These are phyloP conservation scores for Kernera saxatilis DNA, from an alignment of 345 rosid species.

Conservation along the genomic window DNA sequence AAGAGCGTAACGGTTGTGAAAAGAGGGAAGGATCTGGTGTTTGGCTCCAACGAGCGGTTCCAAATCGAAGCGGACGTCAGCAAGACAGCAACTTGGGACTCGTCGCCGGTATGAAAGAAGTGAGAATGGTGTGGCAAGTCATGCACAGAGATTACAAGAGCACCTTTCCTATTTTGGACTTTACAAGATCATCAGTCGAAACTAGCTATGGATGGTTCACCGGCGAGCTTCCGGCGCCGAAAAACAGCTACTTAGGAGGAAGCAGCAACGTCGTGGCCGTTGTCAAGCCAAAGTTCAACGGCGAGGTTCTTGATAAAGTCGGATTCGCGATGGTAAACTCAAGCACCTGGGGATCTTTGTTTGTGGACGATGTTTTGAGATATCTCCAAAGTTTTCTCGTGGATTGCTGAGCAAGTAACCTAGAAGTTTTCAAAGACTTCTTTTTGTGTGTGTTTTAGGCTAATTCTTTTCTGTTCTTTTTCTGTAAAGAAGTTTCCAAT, in stretches of 20 bases:
- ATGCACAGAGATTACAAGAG: not conserved
- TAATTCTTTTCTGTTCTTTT: no score
- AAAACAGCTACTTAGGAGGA: no score
- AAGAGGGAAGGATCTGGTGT: constrained; percentile 6
- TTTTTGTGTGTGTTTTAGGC: no score
- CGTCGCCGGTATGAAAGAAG: not conserved
- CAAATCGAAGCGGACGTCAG: constrained; percentile 11
- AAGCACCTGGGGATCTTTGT: not conserved
- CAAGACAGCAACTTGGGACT: not conserved
- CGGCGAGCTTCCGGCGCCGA: no score
- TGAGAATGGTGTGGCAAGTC: constrained; percentile 7
- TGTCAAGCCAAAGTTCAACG: not conserved
- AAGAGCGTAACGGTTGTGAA: not conserved
- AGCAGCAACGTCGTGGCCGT: no score
- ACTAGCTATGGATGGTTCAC: constrained; percentile 9
- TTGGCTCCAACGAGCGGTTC: not conserved
- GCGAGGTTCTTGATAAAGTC: not conserved
- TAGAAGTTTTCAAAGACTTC: not conserved
- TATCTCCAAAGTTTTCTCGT: constrained; percentile 7
- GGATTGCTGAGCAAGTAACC: not conserved
- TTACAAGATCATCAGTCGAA: not conserved
- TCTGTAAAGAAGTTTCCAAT: no score
- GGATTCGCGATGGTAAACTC: not conserved
- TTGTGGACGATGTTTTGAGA: not conserved
- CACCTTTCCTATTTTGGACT: not conserved